Base-by-base conservation (phyloP, 2,329 filamentous ascomycete species). In the Hirsutella thompsonii region DNA sequence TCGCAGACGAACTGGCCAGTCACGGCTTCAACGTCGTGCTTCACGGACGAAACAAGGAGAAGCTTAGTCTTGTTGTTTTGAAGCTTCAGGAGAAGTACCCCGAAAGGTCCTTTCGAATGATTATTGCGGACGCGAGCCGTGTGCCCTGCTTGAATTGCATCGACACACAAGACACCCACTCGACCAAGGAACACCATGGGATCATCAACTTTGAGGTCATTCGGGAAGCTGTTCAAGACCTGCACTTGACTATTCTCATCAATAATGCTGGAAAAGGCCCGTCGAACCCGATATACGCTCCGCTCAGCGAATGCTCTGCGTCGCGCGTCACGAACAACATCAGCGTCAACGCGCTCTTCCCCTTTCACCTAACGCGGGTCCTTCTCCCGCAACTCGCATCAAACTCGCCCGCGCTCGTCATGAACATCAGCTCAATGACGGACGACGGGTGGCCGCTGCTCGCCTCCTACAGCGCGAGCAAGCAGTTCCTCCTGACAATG, bases 251-350 rank as follows among this genome's bases (percentile, higher is more conserved):
- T 1, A 55, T 77, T 2, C 56, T 79, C 20, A 54, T 79, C 49
- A 78, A 78, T 55, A 78, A 77, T 52, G 67, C 72, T 0, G 73
- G 74, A 18, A 53, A 48, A 4, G 53, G 49, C 4, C 41, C 48
- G 3, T 41, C 46, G 11, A 39, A 56, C 42, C 52, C 56, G 4
- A 44, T 51, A 1, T 69, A 59, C 42, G 52, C 51, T 4, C 47
- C 58, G 2, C 51, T 73, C 4, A 52, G 59, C 11, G 51, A 61
- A 2, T 55, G 56, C 10, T 52, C 58, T 0, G 50, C 55, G 14
- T 48, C 55, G 0, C 56, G 67, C 26, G 54, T 71, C 42, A 56
- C 42, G 46, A 41, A 46, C n/a, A 59, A 64, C 20, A 55, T 74
- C 41, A 62, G 63, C 41, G 53, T 69, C 42, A 76, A 76, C 49